A percentile compares a stretch with the other conserved stretches of the same genome.
phyloP scores from a whole-genome alignment of 2,329 filamentous ascomycete genomes.

The Alternaria burnsii region DNA sequence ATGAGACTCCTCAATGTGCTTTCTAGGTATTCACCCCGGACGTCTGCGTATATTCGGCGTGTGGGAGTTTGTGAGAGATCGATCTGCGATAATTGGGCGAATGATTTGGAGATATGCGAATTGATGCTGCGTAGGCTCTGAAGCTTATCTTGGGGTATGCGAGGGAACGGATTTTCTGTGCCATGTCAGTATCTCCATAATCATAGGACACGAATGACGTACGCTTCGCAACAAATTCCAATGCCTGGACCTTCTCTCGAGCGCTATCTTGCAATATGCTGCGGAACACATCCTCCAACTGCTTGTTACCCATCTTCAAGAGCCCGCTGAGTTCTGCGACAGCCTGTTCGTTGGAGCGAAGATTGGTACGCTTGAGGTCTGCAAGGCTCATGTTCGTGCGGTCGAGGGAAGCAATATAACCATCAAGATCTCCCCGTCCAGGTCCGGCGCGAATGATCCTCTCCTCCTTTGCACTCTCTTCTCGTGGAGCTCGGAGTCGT shows the following conservation, averaged over 20 bases:
- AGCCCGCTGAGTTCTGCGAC: constrained; percentile 81
- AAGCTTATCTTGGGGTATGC: constrained; percentile 77
- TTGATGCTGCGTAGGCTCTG: constrained; percentile 82
- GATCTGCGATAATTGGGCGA: constrained; percentile 58
- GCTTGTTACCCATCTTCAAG: constrained; percentile 78
- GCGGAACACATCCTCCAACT: constrained; percentile 85
- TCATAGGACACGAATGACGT: constrained; percentile 40
- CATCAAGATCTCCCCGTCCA: constrained; percentile 75
- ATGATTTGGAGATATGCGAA: constrained; percentile 72
- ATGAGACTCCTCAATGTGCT: constrained; percentile 85
- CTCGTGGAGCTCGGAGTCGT: constrained; percentile 85
- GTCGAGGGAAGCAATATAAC: constrained; percentile 89
- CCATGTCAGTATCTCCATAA: constrained; percentile 19
- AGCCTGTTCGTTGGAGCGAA: constrained; percentile 90
- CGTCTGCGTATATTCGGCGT: constrained; percentile 84
- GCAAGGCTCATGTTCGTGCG: constrained; percentile 83
- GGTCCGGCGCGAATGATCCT: constrained; percentile 79
- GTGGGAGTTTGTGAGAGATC: constrained; percentile 69
- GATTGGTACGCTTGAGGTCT: constrained; percentile 88
- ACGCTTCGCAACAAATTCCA: constrained; percentile 93
- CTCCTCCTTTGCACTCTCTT: constrained; percentile 91
- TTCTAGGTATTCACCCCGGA: constrained; percentile 86
- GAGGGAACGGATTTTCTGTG: constrained; percentile 75
- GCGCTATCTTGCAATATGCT: constrained; percentile 81
- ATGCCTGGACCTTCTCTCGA: constrained; percentile 77